A percentile compares a stretch with the other conserved stretches of the same genome.
Conservation (phyloP, 192 early-diverging fungal genomes). For the Oehlia diaphana region DNA sequence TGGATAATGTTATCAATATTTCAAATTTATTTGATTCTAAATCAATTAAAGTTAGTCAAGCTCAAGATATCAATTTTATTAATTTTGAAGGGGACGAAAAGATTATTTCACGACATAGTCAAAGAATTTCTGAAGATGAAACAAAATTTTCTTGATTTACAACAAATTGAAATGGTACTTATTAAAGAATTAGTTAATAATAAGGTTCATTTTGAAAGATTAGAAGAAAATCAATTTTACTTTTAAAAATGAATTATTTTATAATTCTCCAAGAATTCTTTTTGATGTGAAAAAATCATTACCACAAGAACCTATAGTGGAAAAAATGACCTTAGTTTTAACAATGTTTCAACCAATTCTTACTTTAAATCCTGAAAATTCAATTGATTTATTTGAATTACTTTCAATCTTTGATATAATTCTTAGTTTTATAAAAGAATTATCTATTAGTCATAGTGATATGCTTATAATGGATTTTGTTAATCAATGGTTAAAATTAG, state of each 20-base stretch:
- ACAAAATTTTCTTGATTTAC: conserved; percentile 5
- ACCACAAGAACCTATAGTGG: conserved; percentile 23
- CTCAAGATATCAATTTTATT: neutral
- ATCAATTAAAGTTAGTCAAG: too few species aligned
- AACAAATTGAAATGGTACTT: conserved; percentile 17
- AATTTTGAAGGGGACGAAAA: conserved; percentile 12
- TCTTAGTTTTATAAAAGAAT: conserved; percentile 24
- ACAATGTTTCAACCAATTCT: neutral
- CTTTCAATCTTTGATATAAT: conserved; percentile 18
- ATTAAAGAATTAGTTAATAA: conserved; percentile 3
- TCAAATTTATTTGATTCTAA: too few species aligned
- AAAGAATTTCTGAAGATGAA: neutral
- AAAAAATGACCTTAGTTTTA: neutral
- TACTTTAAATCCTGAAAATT: neutral
- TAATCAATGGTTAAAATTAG: conserved; percentile 28
- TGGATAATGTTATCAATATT: too few species aligned
- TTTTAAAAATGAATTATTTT: conserved; percentile 26
- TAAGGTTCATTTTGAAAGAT: conserved; percentile 11
- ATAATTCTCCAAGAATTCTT: neutral
- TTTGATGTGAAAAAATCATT: conserved; percentile 5
- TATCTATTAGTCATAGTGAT: neutral
- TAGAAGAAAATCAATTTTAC: neutral
- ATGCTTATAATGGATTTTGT: conserved; percentile 11
- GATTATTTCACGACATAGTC: conserved; percentile 8
- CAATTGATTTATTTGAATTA: conserved; percentile 6